Base-by-base conservation (phyloP, 768 basidiomycete genomes). In the Mrakia gelida region DNA sequence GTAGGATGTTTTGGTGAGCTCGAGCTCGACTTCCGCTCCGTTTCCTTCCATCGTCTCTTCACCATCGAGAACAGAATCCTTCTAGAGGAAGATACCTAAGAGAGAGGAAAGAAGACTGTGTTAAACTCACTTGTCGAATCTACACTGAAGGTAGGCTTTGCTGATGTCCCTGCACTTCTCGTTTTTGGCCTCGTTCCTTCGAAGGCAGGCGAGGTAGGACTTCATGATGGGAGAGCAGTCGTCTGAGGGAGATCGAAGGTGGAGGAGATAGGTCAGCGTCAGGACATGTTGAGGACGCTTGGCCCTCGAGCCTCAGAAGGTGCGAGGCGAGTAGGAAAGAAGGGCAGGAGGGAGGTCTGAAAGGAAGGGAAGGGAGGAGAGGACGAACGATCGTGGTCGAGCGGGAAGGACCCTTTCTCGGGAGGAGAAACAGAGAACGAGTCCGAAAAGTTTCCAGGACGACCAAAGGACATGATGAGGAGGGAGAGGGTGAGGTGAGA, bases 381-480 rank as follows among this genome's bases (percentile, higher is more conserved):
- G 16, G 10, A 75, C 78, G 9, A 3, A 79, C 78, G 78, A 52
- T 79, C 78, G 32, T 79, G 78, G 54, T 79, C 78, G 26, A 79
- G 75, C 7, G 78, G 78, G 63, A 79, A 79, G 65, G 78, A 79
- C 7, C 78, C 78, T n/a, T 71, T 75, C 62, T 79, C 78, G 16
- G 78, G 78, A 15, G 78, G 78, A 74, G 52, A 75, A 15, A 78
- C 77, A 21, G 56, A 70, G 65, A 78, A 78, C n/a, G 73, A 74
- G 34, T 78, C 77, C 8, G 72, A 43, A 38, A 78, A 73, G 67
- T 78, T 62, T 30, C 76, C 76, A 30, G 76, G 76, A 13, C 76
- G 76, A 52, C 76, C 76, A 43, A 77, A 77, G 38, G 67, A 70
- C 76, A 77, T 77, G 38, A 26, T 13, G 62, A 45, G 43, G 41